A percentile compares a stretch with the other conserved stretches of the same genome.
phyloP scores from a whole-genome alignment of 2,329 filamentous ascomycete genomes.

The Trichoderma pleuroti region DNA sequence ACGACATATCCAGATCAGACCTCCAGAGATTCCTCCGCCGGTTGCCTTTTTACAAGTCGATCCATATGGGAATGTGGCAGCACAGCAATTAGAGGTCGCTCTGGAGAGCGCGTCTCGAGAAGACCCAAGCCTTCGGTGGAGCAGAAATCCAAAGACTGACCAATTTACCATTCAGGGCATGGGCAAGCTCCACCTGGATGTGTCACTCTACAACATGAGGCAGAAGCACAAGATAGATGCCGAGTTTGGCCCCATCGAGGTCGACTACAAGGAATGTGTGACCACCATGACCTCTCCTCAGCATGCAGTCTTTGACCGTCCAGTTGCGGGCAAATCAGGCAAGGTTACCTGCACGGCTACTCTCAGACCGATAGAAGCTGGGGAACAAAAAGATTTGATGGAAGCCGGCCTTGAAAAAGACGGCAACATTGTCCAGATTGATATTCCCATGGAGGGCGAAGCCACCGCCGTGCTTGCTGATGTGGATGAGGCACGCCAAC shows the following conservation, averaged over 20 bases:
- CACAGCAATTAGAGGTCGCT: conserved; percentile 73
- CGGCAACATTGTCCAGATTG: conserved; percentile 65
- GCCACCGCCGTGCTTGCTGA: conserved; percentile 50
- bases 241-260: conserved; percentile 86
- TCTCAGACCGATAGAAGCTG: conserved; percentile 58
- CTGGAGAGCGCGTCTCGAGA: conserved; percentile 79
- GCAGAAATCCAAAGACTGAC: conserved; percentile 81
- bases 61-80: conserved; percentile 70
- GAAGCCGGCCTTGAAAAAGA: conserved; percentile 54
- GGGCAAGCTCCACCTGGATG: conserved; percentile 93
- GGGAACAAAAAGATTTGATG: conserved; percentile 37
- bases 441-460: conserved; percentile 47
- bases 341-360: conserved; percentile 71
- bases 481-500: conserved; percentile 48
- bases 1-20: conserved; percentile 74
- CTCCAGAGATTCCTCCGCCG: conserved; percentile 84
- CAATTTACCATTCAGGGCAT: conserved; percentile 93
- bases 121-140: conserved; percentile 87
- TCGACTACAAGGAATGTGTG: conserved; percentile 87
- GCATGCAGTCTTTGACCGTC: conserved; percentile 68
- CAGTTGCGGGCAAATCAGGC: conserved; percentile 74
- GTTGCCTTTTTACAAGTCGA: conserved; percentile 97
- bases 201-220: conserved; percentile 81
- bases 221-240: conserved; percentile 86
- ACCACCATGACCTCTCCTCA: conserved; percentile 54